Evolutionary conservation across 2,329 filamentous ascomycete species (phyloP).

Genomic region (Aspergillus candidus): DNA sequence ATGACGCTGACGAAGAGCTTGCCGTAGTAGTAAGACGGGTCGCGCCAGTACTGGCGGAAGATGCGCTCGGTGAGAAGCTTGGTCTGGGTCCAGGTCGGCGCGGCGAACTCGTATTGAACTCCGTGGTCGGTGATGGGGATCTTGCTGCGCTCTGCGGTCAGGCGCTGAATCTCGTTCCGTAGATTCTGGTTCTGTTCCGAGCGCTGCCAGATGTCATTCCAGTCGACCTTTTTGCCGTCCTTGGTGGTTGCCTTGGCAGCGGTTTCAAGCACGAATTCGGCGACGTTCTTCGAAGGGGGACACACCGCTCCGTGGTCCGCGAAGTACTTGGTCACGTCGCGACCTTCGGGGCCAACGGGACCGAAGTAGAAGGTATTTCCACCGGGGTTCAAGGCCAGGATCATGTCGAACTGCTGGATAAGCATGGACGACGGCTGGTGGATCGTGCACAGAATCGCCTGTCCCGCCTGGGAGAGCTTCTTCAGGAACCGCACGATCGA

Average conservation of each 20-base stretch:
- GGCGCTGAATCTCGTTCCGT: constrained; percentile 58
- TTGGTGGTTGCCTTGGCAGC: constrained; percentile 52
- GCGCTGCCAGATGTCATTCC: constrained; percentile 68
- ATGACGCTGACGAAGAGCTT: constrained; percentile 68
- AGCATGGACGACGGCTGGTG: constrained; percentile 65
- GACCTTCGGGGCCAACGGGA: constrained; percentile 61
- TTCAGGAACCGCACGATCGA: constrained; percentile 63
- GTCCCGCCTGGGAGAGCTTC: constrained; percentile 60
- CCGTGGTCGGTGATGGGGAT: constrained; percentile 38
- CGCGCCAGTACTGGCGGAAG: constrained; percentile 69
- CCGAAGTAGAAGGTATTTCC: constrained; percentile 71
- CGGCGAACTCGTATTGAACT: constrained; percentile 56
- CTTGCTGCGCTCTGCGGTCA: constrained; percentile 54
- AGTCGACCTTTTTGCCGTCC: constrained; percentile 57
- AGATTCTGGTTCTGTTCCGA: constrained; percentile 57
- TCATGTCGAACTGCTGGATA: constrained; percentile 68
- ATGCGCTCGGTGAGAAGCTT: constrained; percentile 62
- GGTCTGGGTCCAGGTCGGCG: constrained; percentile 58
- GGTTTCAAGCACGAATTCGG: constrained; percentile 62
- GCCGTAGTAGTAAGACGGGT: constrained; percentile 69
- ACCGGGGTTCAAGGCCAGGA: constrained; percentile 61
- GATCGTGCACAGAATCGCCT: constrained; percentile 69
- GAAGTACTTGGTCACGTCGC: constrained; percentile 62
- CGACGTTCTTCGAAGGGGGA: constrained; percentile 60
- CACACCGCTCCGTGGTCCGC: constrained; percentile 59